phyloP scores from a whole-genome alignment of 305 asterid genomes.

The Striga hermonthica region DNA sequence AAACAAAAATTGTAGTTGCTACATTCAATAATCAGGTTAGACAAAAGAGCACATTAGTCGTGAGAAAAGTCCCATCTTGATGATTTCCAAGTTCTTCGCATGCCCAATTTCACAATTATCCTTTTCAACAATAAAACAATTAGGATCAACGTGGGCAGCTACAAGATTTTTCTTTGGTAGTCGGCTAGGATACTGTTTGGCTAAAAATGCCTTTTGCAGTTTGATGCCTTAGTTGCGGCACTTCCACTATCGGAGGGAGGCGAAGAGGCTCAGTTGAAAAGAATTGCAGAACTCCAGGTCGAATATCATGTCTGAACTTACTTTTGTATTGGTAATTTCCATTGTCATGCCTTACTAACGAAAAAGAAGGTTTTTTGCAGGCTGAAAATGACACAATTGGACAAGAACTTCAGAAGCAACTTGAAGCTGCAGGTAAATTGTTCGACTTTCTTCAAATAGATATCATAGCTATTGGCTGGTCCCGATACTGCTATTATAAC shows the following conservation, averaged over 20 bases:
- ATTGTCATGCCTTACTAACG: slow-evolving; percentile 24
- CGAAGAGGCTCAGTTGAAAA: slow-evolving; percentile 81
- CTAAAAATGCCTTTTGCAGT: slow-evolving; percentile 39
- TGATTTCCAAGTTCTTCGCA: neutral
- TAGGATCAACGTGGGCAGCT: too few species aligned
- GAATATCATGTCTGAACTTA: neutral
- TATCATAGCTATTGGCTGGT: neutral
- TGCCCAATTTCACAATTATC: slow-evolving; percentile 3
- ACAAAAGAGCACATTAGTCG: too few species aligned
- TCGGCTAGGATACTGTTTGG: neutral
- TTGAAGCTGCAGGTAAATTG: slow-evolving; percentile 77
- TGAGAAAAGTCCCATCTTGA: neutral
- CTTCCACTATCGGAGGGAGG: slow-evolving; percentile 83
- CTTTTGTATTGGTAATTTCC: neutral
- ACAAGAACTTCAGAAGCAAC: slow-evolving; percentile 85
- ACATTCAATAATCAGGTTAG: too few species aligned
- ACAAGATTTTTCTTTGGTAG: too few species aligned
- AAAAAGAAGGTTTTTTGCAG: slow-evolving; percentile 34
- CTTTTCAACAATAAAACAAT: neutral
- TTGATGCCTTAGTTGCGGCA: slow-evolving; percentile 81
- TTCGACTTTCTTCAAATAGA: neutral
- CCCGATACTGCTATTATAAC: too few species aligned
- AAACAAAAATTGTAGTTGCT: too few species aligned
- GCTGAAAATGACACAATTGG: slow-evolving; percentile 83
- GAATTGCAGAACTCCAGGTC: slow-evolving; percentile 80